Conservation (phyloP, 345 rosid species). For the Passiflora organensis region DNA sequence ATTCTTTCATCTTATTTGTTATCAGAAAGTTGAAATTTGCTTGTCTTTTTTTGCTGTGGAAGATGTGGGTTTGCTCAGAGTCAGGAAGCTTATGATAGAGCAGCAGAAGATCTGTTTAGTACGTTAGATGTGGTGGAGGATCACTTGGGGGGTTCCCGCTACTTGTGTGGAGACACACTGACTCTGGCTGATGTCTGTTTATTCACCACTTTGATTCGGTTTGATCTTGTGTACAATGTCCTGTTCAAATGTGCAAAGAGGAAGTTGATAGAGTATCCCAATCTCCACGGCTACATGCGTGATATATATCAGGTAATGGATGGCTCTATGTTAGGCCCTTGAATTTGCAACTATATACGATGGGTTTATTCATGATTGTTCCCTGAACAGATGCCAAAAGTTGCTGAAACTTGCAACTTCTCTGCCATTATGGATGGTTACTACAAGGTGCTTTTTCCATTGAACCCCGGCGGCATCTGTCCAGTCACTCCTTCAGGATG, state of each 20-base stretch:
- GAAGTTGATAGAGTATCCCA: slow-evolving; percentile 64
- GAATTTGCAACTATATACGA: no score
- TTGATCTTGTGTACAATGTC: slow-evolving; percentile 69
- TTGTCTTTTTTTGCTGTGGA: slow-evolving; percentile 3
- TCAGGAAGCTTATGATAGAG: slow-evolving; percentile 71
- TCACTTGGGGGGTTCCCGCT: slow-evolving; percentile 47
- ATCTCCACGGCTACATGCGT: slow-evolving; percentile 59
- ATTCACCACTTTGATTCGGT: slow-evolving; percentile 78
- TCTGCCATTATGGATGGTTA: slow-evolving; percentile 71
- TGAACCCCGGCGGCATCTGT: slow-evolving; percentile 73
- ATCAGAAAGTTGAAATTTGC: neutral
- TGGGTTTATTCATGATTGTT: neutral
- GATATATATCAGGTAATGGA: slow-evolving; percentile 69
- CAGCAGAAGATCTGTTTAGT: slow-evolving; percentile 54
- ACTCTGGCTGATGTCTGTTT: slow-evolving; percentile 71
- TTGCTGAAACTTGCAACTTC: slow-evolving; percentile 73
- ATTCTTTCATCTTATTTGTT: neutral
- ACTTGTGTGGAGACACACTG: slow-evolving; percentile 65
- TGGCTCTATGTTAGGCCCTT: no score
- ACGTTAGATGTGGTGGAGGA: slow-evolving; percentile 56
- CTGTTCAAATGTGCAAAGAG: slow-evolving; percentile 81
- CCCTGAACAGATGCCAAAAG: slow-evolving; percentile 55
- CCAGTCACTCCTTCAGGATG: slow-evolving; percentile 53
- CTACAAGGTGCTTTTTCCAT: slow-evolving; percentile 68
- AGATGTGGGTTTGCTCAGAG: slow-evolving; percentile 92